These are phyloP conservation scores for Apiospora saccharicola DNA, from an alignment of 2,329 filamentous ascomycete species.

Conservation along the genomic window DNA sequence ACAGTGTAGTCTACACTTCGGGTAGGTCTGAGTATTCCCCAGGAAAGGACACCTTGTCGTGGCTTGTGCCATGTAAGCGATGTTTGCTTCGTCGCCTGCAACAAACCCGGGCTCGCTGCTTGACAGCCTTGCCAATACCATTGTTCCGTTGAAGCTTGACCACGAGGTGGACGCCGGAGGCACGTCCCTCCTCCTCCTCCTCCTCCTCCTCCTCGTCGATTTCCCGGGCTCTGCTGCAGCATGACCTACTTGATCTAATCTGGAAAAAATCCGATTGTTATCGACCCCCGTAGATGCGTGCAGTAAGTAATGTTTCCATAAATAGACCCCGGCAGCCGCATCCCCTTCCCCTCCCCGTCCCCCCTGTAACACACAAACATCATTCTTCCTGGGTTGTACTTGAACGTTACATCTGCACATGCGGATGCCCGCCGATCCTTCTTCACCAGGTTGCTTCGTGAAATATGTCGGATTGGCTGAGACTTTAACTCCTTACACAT, in stretches of 20 bases:
- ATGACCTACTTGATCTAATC: background rate
- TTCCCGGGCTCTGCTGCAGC: background rate
- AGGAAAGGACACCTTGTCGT: background rate
- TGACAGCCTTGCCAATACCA: background rate
- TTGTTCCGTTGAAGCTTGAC: background rate
- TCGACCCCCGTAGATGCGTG: background rate
- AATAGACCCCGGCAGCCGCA: slow-evolving; percentile 1
- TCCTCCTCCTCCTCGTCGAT: background rate
- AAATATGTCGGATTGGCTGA: background rate
- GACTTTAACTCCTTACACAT: background rate
- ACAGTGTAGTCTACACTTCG: too few species aligned
- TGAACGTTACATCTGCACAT: background rate
- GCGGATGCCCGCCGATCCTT: background rate
- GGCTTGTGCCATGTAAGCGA: background rate
- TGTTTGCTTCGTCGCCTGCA: background rate
- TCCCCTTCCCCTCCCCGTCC: background rate
- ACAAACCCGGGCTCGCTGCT: background rate
- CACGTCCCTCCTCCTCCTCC: background rate
- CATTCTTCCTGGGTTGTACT: background rate
- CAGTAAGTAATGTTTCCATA: background rate
- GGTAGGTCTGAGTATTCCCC: too few species aligned
- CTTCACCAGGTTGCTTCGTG: background rate
- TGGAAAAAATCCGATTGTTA: background rate
- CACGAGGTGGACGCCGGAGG: background rate
- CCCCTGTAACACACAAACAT: background rate